These are phyloP conservation scores for Rutidosis leptorrhynchoides DNA, from an alignment of 129 eudicot genomes.

Conservation along the genomic window DNA sequence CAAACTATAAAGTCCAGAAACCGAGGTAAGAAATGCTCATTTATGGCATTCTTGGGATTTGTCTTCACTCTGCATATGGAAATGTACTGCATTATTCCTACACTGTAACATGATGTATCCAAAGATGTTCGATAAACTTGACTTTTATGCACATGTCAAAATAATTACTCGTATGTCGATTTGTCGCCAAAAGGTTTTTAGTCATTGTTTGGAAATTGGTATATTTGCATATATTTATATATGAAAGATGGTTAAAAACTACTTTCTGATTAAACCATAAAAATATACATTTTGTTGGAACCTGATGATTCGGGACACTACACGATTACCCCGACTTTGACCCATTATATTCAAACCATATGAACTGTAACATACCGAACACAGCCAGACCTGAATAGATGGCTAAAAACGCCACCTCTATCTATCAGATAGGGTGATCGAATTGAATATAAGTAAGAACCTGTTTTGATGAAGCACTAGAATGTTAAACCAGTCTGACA, in stretches of 20 bases:
- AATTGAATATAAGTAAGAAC: slow-evolving; percentile 29
- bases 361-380: neutral
- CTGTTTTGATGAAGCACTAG: slow-evolving; percentile 96
- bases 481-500: slow-evolving; percentile 97
- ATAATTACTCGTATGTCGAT: neutral
- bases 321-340: neutral
- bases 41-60: slow-evolving; percentile 97
- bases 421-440: slow-evolving; percentile 3
- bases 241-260: neutral
- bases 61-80: slow-evolving; percentile 70
- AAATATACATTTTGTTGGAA: too few species aligned
- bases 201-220: neutral
- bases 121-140: slow-evolving; percentile 16
- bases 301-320: neutral
- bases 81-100: slow-evolving; percentile 12
- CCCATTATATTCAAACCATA: neutral
- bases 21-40: slow-evolving; percentile 94
- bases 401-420: neutral
- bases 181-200: neutral
- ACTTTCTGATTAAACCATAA: too few species aligned
- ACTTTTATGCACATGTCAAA: neutral
- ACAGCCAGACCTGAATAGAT: neutral
- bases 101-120: slow-evolving; percentile 14
- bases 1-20: slow-evolving; percentile 93
- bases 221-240: neutral